A percentile compares a stretch with the other conserved stretches of the same genome.
Conservation (phyloP, 495 filamentous ascomycete species). For the Pseudomonodictys pantanalensis region DNA sequence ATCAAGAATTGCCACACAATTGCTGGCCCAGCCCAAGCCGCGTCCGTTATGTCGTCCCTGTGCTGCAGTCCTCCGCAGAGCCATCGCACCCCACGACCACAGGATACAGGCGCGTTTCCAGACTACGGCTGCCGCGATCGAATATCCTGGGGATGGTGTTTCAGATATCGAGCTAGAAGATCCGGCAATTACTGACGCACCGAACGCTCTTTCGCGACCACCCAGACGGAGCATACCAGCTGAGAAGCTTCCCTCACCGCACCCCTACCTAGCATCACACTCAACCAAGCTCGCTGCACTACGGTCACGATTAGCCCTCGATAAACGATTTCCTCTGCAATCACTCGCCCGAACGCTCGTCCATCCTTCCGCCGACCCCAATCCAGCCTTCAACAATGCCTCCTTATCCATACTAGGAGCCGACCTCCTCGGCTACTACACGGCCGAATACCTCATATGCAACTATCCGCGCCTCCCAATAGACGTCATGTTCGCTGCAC, state of each 20-base stretch:
- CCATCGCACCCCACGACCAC: conserved; percentile 32
- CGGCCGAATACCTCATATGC: conserved; percentile 79
- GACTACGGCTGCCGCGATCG: conserved; percentile 8
- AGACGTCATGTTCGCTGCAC: conserved; percentile 73
- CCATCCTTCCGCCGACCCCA: conserved; percentile 74
- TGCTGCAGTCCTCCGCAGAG: conserved; percentile 6
- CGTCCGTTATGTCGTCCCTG: conserved; percentile 26
- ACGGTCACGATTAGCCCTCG: conserved; percentile 83
- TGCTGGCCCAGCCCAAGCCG: conserved; percentile 44
- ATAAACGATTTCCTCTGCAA: conserved; percentile 75
- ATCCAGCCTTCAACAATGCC: conserved; percentile 74
- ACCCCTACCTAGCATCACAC: conserved; percentile 59
- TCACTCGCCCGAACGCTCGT: conserved; percentile 83
- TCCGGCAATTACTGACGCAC: background rate
- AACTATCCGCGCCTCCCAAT: conserved; percentile 87
- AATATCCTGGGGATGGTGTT: background rate
- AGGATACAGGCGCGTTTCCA: conserved; percentile 20
- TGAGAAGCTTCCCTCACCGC: conserved; percentile 59
- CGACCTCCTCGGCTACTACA: conserved; percentile 79
- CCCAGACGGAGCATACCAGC: conserved; percentile 5
- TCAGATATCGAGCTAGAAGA: background rate
- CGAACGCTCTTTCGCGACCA: background rate
- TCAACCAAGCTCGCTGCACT: conserved; percentile 93
- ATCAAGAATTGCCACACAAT: conserved; percentile 68
- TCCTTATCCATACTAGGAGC: conserved; percentile 78